Percentiles rank a stretch among this genome's conserved stretches.
phyloP scores from a whole-genome alignment of 2,329 filamentous ascomycete species.

The Cordyceps tenuipes region DNA sequence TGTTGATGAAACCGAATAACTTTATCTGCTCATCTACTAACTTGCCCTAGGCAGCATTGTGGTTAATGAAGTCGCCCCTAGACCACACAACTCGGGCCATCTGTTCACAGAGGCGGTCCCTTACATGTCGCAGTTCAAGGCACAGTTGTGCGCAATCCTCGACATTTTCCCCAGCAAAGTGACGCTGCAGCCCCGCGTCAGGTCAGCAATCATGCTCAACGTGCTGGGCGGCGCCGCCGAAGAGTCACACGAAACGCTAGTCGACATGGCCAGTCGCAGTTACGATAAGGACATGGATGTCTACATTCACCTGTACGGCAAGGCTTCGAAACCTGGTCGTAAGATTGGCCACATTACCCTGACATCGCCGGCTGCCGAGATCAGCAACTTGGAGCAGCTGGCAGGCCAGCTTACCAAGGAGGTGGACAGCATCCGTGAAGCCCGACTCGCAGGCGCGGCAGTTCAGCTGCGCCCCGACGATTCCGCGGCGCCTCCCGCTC shows the following conservation, averaged over 20 bases:
- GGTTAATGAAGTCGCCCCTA: constrained; percentile 80
- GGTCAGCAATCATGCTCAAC: constrained; percentile 68
- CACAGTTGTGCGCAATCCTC: constrained; percentile 79
- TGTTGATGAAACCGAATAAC: neutral
- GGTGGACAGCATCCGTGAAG: constrained; percentile 51
- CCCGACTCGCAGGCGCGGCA: constrained; percentile 37
- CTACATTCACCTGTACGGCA: constrained; percentile 83
- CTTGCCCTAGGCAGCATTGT: constrained; percentile 47
- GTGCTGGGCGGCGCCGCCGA: constrained; percentile 61
- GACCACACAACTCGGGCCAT: constrained; percentile 85
- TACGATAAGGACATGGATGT: constrained; percentile 40
- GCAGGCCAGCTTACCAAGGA: constrained; percentile 61
- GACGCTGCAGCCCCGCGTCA: constrained; percentile 50
- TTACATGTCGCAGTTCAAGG: constrained; percentile 82
- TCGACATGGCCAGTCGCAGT: constrained; percentile 36
- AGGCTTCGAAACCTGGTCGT: constrained; percentile 74
- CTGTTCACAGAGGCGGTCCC: constrained; percentile 89
- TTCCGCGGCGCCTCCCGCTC: neutral
- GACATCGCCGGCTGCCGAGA: constrained; percentile 56
- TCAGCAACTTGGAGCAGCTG: constrained; percentile 47
- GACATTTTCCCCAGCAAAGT: constrained; percentile 48
- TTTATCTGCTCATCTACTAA: constrained; percentile 8
- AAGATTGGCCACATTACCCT: constrained; percentile 96
- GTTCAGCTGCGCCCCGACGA: constrained; percentile 28
- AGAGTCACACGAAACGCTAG: constrained; percentile 51